Evolutionary conservation across 2,329 filamentous ascomycete species (phyloP).

Genomic region (Beauveria varroae): DNA sequence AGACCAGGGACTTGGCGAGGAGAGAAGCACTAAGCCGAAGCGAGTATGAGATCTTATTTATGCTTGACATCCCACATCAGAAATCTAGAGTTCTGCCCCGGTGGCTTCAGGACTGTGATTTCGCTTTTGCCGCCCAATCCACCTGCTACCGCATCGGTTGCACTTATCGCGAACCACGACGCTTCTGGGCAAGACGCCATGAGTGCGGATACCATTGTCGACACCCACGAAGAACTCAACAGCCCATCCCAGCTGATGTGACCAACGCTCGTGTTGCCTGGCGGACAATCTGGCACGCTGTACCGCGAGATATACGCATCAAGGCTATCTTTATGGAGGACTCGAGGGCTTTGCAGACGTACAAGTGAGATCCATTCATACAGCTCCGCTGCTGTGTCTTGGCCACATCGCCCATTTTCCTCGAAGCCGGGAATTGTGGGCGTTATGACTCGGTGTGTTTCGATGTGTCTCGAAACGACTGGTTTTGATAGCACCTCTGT

Average conservation of each 20-base stretch:
- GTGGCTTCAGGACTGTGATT: slow-evolving; percentile 46
- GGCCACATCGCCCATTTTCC: slow-evolving; percentile 41
- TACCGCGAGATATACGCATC: slow-evolving; percentile 67
- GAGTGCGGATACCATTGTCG: slow-evolving; percentile 37
- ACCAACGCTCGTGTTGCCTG: slow-evolving; percentile 29
- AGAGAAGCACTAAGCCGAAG: slow-evolving; percentile 57
- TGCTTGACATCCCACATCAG: slow-evolving; percentile 52
- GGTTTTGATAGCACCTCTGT: background rate
- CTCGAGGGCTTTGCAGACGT: slow-evolving; percentile 56
- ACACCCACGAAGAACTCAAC: slow-evolving; percentile 45
- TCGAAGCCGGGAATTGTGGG: slow-evolving; percentile 23
- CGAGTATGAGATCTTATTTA: slow-evolving; percentile 38
- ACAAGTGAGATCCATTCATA: slow-evolving; percentile 73
- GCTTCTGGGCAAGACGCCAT: slow-evolving; percentile 35
- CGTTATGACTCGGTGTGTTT: slow-evolving; percentile 18
- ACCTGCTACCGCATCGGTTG: slow-evolving; percentile 42
- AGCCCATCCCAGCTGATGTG: slow-evolving; percentile 55
- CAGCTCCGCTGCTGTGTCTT: slow-evolving; percentile 54
- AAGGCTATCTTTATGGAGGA: slow-evolving; percentile 48
- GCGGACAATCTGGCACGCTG: slow-evolving; percentile 38
- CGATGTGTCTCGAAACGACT: background rate
- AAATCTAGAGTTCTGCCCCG: slow-evolving; percentile 43
- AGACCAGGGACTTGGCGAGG: slow-evolving; percentile 55
- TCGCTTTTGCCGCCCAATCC: slow-evolving; percentile 39
- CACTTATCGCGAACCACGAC: slow-evolving; percentile 49